Base-by-base conservation (phyloP, 441 rosid genomes). In the Brassica balearica region DNA sequence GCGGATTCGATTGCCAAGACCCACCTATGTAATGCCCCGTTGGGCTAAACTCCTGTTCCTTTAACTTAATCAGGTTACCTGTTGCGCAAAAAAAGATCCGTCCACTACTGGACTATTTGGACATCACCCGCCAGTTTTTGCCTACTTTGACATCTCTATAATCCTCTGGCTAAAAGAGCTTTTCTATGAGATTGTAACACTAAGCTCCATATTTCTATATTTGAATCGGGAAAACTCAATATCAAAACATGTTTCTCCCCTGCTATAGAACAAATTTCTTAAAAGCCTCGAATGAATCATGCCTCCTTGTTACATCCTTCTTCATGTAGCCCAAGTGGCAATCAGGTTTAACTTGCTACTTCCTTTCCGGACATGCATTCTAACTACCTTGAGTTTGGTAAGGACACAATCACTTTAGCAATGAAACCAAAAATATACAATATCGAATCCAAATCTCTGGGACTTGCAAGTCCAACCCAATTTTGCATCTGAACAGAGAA, bases 241-340 rank as follows among this genome's bases (percentile, higher is more conserved):
- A 46, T 27, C 32, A 19, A 27, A 88, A 91, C 90, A 10, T 87
- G 82, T 73, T 92, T 93, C 73, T 92, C 85, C 86, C 90, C 94
- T 0, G 97, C 97, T 74, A 93, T 90, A 14, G 95, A 85, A 78
- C 98, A 95, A 23, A 92, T 91, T 83, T 92, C 98, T 74, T 97
- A 75, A 95, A 95, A 20, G 98, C 91, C 81, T 87, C 88, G 76
- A 95, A 95, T 34, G 99, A 93, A 87, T 95, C 97, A 25, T 93
- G 96, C 58, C 97, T 82, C 61, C 99, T 84, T 59, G 92, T 81
- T 81, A 92, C 99, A 84, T 92, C 98, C 82, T 95, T 95, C 93
- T 93, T 97, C 99, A 93, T 86, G 71, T 93, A 93, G 7, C 98
- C 98, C 73, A 95, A 79, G 82, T 95, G 99, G 76, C 96, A 92